Conservation (phyloP, 2,329 filamentous ascomycete species). For the Penicillium sp. region DNA sequence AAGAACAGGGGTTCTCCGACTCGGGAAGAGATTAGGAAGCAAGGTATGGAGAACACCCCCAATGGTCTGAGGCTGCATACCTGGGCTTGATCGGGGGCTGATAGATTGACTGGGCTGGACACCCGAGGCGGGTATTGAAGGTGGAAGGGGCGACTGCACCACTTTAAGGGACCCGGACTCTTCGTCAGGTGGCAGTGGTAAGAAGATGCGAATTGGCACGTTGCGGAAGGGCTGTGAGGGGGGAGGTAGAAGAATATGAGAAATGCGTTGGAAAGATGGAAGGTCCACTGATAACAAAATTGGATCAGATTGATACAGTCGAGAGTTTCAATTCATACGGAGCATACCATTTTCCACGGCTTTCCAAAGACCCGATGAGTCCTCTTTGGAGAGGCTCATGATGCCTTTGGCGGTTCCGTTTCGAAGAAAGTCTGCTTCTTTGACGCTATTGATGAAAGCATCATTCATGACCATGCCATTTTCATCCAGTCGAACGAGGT, state of each 20-base stretch:
- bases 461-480: conserved; percentile 63
- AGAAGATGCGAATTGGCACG: conserved; percentile 85
- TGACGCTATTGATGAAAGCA: conserved; percentile 70
- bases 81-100: conserved; percentile 23
- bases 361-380: conserved; percentile 81
- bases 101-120: conserved; percentile 31
- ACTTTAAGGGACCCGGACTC: conserved; percentile 60
- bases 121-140: conserved; percentile 43
- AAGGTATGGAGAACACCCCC: conserved; percentile 76
- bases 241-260: conserved; percentile 73
- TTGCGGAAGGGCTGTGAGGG: conserved; percentile 72
- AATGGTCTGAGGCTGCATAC: conserved; percentile 65
- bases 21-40: conserved; percentile 83
- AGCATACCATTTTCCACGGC: conserved; percentile 71
- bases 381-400: conserved; percentile 82
- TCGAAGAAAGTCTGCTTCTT: conserved; percentile 83
- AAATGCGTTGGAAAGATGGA: conserved; percentile 70
- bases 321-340: not conserved
- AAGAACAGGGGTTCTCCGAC: conserved; percentile 78
- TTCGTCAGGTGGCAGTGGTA: conserved; percentile 67
- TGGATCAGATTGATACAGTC: not conserved
- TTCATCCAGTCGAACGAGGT: conserved; percentile 60
- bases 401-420: conserved; percentile 88
- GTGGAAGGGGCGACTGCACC: conserved; percentile 73
- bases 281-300: conserved; percentile 65